Evolutionary conservation across 2,329 filamentous ascomycete species (phyloP), one percentile per base, ranked within the genome.

Genomic region (Macrophomina phaseolina): DNA sequence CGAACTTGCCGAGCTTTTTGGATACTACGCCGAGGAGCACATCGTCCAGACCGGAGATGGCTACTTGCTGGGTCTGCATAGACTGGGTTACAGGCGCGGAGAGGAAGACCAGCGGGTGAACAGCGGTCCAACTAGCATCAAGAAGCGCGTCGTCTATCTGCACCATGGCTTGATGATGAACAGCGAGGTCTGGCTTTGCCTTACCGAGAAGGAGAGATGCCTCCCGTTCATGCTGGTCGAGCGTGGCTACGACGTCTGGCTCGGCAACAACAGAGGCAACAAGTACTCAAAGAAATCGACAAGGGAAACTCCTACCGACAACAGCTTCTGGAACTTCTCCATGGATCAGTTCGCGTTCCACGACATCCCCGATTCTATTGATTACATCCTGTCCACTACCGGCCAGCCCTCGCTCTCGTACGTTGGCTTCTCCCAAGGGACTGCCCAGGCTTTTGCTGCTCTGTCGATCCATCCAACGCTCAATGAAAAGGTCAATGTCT

Each of bases 131-230:
- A 84, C 85, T 0, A 90, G 89, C 73, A 72, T 91, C 34, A 86
- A 86, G 79, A 97, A 97, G 82, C 91, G 90, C 72, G 92, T 98
- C 58, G 89, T 95, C 6, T 99, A 98, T 77, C 83, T 99, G 70
- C 95, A 99, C 75, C 95, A 99, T 79, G 95, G 94, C 11, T 85
- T 99, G 67, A 86, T 99, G 75, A 99, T 99, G 95, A 98, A 97
- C 80, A 97, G 93, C 73, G 95, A 99, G 79, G 94, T 99, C 40
- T 99, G 95, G 95, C 92, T 98, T 8, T 96, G 93, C 75, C 81
- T 94, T 75, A 97, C 94, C 0, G 92, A 97, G 71, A 89, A 90
- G 71, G 87, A 96, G 78, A 87, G 94, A 71, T 94, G 91, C 71
- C 83, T 99, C 46, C 93, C 95, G 0, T 98, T 99, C 76, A 87